Conservation (phyloP, 306 rosid genomes). For the Vigna reflexopilosa region DNA sequence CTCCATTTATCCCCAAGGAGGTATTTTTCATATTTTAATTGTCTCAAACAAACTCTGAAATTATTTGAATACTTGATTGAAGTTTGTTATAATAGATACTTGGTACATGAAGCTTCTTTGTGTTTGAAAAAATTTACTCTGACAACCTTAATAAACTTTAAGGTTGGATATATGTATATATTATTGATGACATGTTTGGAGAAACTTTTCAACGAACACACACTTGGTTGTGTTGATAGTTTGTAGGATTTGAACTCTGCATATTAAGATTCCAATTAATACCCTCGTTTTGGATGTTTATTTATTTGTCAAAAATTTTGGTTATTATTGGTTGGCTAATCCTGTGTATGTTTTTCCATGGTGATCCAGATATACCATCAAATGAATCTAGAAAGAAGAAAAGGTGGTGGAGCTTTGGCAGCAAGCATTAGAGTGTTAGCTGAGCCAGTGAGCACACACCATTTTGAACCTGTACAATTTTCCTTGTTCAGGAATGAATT, state of each 20-base stretch:
- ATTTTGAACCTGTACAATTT: constrained; percentile 28
- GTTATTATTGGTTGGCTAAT: not conserved
- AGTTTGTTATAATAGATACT: not conserved
- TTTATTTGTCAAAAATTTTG: not conserved
- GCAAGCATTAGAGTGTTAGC: constrained; percentile 53
- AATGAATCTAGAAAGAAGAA: constrained; percentile 64
- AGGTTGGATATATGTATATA: not conserved
- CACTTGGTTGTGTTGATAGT: not conserved
- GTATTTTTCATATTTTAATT: constrained; percentile 49
- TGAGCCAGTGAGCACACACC: constrained; percentile 6
- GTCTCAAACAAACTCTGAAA: not conserved
- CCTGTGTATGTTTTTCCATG: not conserved
- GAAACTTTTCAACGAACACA: no score
- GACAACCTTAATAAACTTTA: not conserved
- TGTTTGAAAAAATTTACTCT: not conserved
- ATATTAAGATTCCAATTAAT: not conserved
- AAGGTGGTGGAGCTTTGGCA: constrained; percentile 78
- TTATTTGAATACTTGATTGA: not conserved
- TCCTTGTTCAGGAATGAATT: constrained; percentile 36
- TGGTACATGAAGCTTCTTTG: not conserved
- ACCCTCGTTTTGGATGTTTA: not conserved
- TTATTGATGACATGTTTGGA: not conserved
- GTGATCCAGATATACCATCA: constrained; percentile 59
- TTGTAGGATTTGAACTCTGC: not conserved
- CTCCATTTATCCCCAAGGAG: constrained; percentile 81